A percentile compares a stretch with the other conserved stretches of the same genome.
Conservation (phyloP, 164 flowering plant genomes). For the Buxus sempervirens region DNA sequence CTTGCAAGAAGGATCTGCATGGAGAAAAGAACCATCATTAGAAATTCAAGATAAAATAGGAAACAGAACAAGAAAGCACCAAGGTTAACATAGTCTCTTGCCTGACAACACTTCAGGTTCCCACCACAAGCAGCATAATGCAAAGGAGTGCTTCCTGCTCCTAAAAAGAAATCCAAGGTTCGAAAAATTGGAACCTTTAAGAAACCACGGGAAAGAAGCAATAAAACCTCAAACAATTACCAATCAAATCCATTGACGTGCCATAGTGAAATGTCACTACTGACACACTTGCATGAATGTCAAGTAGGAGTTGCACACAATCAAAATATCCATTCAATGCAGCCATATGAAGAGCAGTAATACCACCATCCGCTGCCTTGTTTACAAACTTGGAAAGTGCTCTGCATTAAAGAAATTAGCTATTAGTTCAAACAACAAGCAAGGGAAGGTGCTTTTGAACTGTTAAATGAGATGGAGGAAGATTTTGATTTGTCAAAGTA, state of each 20-base stretch:
- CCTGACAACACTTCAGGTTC: slow-evolving; percentile 95
- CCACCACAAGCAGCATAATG: slow-evolving; percentile 99
- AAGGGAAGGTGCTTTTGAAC: background rate
- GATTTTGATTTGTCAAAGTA: background rate
- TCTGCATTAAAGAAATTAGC: slow-evolving; percentile 41
- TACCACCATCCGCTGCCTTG: slow-evolving; percentile 93
- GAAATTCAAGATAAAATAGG: background rate
- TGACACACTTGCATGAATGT: slow-evolving; percentile 70
- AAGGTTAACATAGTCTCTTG: slow-evolving; percentile 16
- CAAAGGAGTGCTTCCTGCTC: slow-evolving; percentile 97
- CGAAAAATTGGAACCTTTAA: slow-evolving; percentile 2
- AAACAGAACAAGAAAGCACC: background rate
- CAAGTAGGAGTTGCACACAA: slow-evolving; percentile 85
- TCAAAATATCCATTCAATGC: slow-evolving; percentile 93
- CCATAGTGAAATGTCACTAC: slow-evolving; percentile 92
- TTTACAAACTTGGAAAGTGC: slow-evolving; percentile 82
- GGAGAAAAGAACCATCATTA: slow-evolving; percentile 14
- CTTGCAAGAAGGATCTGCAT: slow-evolving; percentile 84
- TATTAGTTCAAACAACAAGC: background rate
- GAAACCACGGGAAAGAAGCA: background rate
- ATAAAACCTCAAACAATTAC: slow-evolving; percentile 27
- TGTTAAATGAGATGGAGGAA: background rate
- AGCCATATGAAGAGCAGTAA: slow-evolving; percentile 94
- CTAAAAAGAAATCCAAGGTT: slow-evolving; percentile 28
- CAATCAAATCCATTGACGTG: slow-evolving; percentile 90